phyloP scores from a whole-genome alignment of 129 eudicot genomes.

The Kitagawia praeruptora region DNA sequence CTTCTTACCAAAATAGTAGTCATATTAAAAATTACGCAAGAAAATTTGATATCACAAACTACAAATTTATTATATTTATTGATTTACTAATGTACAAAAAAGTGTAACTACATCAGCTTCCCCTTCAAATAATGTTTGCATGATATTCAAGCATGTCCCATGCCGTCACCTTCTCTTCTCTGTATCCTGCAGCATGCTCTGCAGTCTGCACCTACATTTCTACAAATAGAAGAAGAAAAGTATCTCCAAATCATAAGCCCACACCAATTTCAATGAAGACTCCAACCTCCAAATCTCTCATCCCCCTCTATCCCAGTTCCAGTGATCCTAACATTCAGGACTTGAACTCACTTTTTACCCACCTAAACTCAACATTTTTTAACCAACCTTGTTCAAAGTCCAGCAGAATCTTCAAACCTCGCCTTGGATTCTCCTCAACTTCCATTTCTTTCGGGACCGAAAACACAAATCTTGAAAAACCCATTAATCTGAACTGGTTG shows the following conservation, averaged over 20 bases:
- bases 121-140: too few species aligned
- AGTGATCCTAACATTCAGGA: constrained; percentile 1
- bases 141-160: constrained; percentile 15
- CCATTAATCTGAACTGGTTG: constrained; percentile 27
- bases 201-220: neutral
- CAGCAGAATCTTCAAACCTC: constrained; percentile 11
- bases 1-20: too few species aligned
- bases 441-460: constrained; percentile 33
- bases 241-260: neutral
- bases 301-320: constrained; percentile 22
- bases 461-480: constrained; percentile 19
- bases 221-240: too few species aligned
- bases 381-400: neutral
- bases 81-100: too few species aligned
- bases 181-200: neutral
- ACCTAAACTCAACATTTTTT: constrained; percentile 32
- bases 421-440: constrained; percentile 42
- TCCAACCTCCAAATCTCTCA: constrained; percentile 22
- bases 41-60: too few species aligned
- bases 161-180: neutral
- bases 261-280: constrained; percentile 21
- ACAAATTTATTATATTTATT: too few species aligned
- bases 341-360: constrained; percentile 38
- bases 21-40: too few species aligned
- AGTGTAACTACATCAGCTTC: too few species aligned